These are phyloP conservation scores for Brassica napus DNA, from an alignment of 345 rosid genomes.

Conservation along the genomic window DNA sequence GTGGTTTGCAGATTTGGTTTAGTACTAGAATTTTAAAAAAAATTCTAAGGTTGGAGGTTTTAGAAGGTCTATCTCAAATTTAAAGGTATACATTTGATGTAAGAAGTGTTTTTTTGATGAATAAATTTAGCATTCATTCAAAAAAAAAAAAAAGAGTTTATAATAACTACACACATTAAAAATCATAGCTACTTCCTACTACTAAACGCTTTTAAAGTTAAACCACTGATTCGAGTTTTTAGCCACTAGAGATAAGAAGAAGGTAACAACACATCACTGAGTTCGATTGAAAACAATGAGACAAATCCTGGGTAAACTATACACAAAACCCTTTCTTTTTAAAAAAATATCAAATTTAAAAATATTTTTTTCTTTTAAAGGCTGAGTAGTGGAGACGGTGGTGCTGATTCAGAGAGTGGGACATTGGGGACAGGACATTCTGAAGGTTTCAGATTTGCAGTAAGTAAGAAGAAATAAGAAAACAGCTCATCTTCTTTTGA, in stretches of 20 bases:
- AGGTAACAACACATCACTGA: background rate
- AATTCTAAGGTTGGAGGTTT: too few species aligned
- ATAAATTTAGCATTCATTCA: too few species aligned
- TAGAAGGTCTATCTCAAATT: too few species aligned
- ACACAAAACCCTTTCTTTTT: constrained; percentile 5
- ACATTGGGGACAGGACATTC: constrained; percentile 32
- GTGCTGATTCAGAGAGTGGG: constrained; percentile 42
- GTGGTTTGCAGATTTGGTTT: too few species aligned
- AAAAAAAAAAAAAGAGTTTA: background rate
- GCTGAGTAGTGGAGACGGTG: constrained; percentile 43
- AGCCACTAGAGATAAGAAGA: constrained; percentile 13
- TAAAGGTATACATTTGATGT: too few species aligned
- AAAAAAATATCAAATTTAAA: background rate
- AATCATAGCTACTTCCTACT: background rate
- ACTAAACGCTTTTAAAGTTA: background rate
- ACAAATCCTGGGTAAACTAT: constrained; percentile 16
- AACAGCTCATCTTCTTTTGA: constrained; percentile 54
- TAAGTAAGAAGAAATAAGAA: constrained; percentile 37
- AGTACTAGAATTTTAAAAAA: too few species aligned
- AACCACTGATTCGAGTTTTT: constrained; percentile 1
- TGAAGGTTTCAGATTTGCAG: constrained; percentile 33
- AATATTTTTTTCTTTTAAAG: background rate
- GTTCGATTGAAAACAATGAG: constrained; percentile 21
- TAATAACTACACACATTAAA: background rate
- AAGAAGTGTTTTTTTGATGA: too few species aligned